phyloP scores from a whole-genome alignment of 495 filamentous ascomycete genomes.

The Xylaria acuta region DNA sequence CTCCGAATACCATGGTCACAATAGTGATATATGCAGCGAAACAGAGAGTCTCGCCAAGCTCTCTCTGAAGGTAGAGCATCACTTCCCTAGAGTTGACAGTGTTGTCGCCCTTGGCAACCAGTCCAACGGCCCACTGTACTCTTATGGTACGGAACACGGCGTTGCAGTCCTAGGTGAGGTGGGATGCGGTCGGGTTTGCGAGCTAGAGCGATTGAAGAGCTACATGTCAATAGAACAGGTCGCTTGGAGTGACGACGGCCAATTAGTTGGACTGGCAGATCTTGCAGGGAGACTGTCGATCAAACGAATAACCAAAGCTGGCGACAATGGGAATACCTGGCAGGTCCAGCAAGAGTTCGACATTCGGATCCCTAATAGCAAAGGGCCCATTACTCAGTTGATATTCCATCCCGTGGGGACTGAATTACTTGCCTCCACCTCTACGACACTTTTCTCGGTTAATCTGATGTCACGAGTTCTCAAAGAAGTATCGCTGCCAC shows the following conservation, averaged over 20 bases:
- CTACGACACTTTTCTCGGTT: not conserved
- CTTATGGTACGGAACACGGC: conserved; percentile 33
- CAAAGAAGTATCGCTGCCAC: not conserved
- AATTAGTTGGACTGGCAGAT: conserved; percentile 24
- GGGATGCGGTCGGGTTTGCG: conserved; percentile 17
- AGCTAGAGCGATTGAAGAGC: conserved; percentile 13
- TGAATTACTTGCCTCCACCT: not conserved
- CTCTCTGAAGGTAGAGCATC: conserved; percentile 6
- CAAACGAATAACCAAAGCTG: conserved; percentile 16
- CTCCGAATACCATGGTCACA: conserved; percentile 17
- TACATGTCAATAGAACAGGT: conserved; percentile 25
- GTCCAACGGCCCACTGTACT: conserved; percentile 23
- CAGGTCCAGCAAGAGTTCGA: conserved; percentile 22
- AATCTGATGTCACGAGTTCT: not conserved
- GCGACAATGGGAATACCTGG: conserved; percentile 15
- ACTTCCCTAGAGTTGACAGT: conserved; percentile 16
- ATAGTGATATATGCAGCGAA: conserved; percentile 23
- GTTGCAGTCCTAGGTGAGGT: conserved; percentile 22
- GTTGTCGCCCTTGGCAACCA: conserved; percentile 29
- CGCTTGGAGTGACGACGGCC: conserved; percentile 24
- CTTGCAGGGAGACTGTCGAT: conserved; percentile 21
- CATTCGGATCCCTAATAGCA: conserved; percentile 5
- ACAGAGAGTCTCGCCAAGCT: conserved; percentile 16
- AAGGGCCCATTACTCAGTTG: not conserved
- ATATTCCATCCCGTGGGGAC: not conserved